phyloP scores from a whole-genome alignment of 1,284 basidiomycete genomes.

The Hymenochaete sp. region DNA sequence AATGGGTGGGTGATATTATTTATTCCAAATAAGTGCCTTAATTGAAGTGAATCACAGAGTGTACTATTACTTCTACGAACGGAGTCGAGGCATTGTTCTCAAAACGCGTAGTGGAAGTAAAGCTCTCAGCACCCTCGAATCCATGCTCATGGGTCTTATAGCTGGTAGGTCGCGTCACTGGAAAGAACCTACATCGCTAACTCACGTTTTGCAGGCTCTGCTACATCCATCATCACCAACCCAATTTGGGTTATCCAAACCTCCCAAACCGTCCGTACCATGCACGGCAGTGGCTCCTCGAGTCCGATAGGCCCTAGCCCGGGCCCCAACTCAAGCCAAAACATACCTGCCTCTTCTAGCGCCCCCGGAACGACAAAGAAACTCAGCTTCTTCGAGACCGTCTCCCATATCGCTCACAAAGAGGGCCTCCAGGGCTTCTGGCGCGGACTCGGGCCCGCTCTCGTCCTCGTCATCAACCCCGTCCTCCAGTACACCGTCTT shows the following conservation, averaged over 20 bases:
- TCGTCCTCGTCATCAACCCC: constrained; percentile 92
- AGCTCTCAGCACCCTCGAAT: constrained; percentile 76
- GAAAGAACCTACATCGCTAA: background rate
- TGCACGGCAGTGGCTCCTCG: constrained; percentile 26
- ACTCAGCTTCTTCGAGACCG: constrained; percentile 61
- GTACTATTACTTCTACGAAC: constrained; percentile 82
- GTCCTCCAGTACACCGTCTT: constrained; percentile 86
- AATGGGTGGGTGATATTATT: constrained; percentile 56
- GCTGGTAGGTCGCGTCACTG: constrained; percentile 47
- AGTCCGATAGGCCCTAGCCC: background rate
- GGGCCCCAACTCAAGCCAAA: background rate
- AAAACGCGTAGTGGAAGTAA: constrained; percentile 51
- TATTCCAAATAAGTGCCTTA: constrained; percentile 4
- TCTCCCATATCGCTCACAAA: constrained; percentile 65
- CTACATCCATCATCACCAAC: constrained; percentile 87
- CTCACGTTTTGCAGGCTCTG: constrained; percentile 53
- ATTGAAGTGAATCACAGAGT: constrained; percentile 36
- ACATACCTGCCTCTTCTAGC: constrained; percentile 22
- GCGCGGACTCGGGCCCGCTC: constrained; percentile 92
- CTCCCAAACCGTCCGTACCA: constrained; percentile 71
- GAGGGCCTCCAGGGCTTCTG: constrained; percentile 82
- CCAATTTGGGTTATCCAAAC: constrained; percentile 97
- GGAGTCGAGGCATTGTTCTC: constrained; percentile 49
- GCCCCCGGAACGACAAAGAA: constrained; percentile 32
- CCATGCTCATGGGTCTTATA: constrained; percentile 83